Percentiles rank a stretch among this genome's conserved stretches.
phyloP scores from a whole-genome alignment of 371 early-diverging fungal species.

The Apophysomyces trapeziformis region DNA sequence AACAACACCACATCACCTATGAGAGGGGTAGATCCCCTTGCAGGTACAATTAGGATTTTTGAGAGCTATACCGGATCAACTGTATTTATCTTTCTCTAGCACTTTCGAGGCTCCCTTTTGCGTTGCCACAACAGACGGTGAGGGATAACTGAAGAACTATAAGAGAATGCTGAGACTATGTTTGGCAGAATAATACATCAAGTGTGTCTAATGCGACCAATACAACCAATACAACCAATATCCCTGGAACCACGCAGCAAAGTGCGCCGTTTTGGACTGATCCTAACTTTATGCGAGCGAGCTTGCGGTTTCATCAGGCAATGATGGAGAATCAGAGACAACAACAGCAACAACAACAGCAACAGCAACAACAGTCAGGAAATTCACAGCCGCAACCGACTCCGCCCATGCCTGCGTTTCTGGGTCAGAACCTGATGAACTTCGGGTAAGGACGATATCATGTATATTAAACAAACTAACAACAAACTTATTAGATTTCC shows the following conservation, averaged over 20 bases:
- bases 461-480: background rate
- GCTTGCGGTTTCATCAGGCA: slow-evolving; percentile 44
- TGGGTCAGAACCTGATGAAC: slow-evolving; percentile 11
- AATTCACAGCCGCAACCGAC: background rate
- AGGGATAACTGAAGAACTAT: background rate
- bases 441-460: slow-evolving; percentile 23
- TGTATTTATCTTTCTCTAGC: slow-evolving; percentile 1
- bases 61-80: slow-evolving; percentile 1
- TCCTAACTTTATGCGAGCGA: slow-evolving; percentile 50
- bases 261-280: slow-evolving; percentile 52
- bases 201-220: background rate
- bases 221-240: slow-evolving; percentile 12
- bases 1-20: too few relatives aligned
- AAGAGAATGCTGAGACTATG: background rate
- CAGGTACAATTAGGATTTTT: slow-evolving; percentile 26
- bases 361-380: slow-evolving; percentile 16
- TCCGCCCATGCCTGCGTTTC: background rate
- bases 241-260: slow-evolving; percentile 14
- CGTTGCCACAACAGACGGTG: slow-evolving; percentile 34
- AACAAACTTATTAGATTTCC: background rate
- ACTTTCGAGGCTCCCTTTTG: slow-evolving; percentile 41
- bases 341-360: slow-evolving; percentile 24
- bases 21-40: slow-evolving; percentile 37
- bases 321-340: slow-evolving; percentile 27
- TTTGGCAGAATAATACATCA: slow-evolving; percentile 5